Evolutionary conservation across 345 rosid species (phyloP).

Genomic region (Heritiera fomes): DNA sequence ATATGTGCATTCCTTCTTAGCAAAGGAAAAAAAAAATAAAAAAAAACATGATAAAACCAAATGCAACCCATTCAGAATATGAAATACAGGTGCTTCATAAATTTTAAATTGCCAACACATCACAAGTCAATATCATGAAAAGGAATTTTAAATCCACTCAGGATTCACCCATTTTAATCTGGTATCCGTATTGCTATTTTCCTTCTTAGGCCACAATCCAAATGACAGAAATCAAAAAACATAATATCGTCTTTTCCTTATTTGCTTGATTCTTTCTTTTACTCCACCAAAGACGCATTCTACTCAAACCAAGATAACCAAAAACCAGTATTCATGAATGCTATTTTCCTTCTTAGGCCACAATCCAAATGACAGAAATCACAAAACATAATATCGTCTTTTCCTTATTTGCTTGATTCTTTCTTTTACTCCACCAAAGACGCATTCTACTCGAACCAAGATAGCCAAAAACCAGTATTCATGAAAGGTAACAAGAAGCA

Average conservation of each 20-base stretch:
- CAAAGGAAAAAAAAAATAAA: background rate
- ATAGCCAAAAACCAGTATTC: no score
- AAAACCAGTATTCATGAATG: no score
- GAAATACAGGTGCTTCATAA: background rate
- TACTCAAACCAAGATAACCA: background rate
- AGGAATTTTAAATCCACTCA: no score
- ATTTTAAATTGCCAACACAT: background rate
- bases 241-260: background rate
- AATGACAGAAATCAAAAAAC: background rate
- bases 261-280: background rate
- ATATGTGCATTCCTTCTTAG: background rate
- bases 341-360: background rate
- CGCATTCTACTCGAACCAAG: slow-evolving; percentile 1
- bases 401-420: background rate
- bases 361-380: background rate
- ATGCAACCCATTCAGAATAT: background rate
- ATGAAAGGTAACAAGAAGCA: background rate
- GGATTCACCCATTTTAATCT: no score
- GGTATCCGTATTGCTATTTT: background rate
- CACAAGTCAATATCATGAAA: background rate
- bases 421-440: background rate
- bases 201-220: background rate
- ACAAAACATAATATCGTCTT: background rate
- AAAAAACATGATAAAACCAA: background rate
- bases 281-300: background rate